These are phyloP conservation scores for Neurospora tetraspora DNA, from an alignment of 495 filamentous ascomycete genomes.

Conservation along the genomic window DNA sequence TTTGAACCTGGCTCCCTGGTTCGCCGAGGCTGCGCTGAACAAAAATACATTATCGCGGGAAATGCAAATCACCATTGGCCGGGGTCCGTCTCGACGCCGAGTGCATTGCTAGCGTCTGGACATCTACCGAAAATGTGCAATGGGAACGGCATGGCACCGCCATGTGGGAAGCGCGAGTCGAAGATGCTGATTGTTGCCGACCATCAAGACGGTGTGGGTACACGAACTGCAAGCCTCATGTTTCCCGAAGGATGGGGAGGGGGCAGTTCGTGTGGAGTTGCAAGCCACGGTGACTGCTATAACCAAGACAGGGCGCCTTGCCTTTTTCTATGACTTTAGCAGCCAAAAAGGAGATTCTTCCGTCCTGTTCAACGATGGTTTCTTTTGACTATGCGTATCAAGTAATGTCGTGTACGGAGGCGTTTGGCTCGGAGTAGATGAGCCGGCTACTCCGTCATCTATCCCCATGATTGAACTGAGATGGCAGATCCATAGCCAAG, in stretches of 20 bases:
- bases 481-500: neutral
- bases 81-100: neutral
- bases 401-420: neutral
- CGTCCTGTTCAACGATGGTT: neutral
- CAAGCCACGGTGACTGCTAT: neutral
- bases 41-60: neutral
- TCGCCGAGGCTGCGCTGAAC: conserved; percentile 8
- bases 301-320: neutral
- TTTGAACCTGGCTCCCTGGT: neutral
- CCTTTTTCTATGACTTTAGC: neutral
- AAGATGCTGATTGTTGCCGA: neutral
- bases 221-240: neutral
- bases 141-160: neutral
- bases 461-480: neutral
- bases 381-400: neutral
- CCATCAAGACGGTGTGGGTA: neutral
- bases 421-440: neutral
- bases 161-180: neutral
- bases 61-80: conserved; percentile 4
- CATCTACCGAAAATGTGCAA: neutral
- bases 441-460: neutral
- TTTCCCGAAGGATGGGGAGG: neutral
- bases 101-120: neutral
- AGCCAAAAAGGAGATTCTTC: neutral
- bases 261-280: neutral